Evolutionary conservation across 768 basidiomycete species (phyloP).

Genomic region (Suillus subalutaceus): DNA sequence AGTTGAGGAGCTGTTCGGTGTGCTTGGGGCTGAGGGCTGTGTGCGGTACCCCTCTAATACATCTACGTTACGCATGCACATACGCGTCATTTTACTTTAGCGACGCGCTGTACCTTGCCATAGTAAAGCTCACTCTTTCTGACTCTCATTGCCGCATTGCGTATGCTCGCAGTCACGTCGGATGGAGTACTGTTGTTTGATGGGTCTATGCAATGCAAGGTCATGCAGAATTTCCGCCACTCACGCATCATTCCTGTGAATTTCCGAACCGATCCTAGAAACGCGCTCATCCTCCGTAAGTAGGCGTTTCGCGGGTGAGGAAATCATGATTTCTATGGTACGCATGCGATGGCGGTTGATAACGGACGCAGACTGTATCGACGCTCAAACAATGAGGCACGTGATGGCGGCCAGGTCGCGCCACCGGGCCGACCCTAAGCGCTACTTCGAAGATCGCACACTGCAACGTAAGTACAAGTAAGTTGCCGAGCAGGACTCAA

Average conservation of each 20-base stretch:
- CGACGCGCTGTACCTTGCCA: slow-evolving; percentile 16
- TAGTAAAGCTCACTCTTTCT: slow-evolving; percentile 55
- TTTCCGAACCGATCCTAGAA: slow-evolving; percentile 25
- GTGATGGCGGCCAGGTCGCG: background rate
- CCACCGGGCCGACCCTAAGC: slow-evolving; percentile 1
- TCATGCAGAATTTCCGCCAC: slow-evolving; percentile 18
- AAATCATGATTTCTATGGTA: slow-evolving; percentile 15
- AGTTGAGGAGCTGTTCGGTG: slow-evolving; percentile 24
- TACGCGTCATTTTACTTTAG: slow-evolving; percentile 33
- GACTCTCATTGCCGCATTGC: slow-evolving; percentile 58
- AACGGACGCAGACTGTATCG: background rate
- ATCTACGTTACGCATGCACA: slow-evolving; percentile 40
- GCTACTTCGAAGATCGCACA: background rate
- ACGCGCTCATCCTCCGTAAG: slow-evolving; percentile 36
- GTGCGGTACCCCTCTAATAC: slow-evolving; percentile 66
- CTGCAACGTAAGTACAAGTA: background rate
- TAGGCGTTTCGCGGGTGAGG: slow-evolving; percentile 37
- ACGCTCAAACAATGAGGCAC: slow-evolving; percentile 2
- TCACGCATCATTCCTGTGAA: slow-evolving; percentile 28
- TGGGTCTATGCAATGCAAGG: slow-evolving; percentile 16
- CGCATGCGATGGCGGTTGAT: background rate
- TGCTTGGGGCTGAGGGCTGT: slow-evolving; percentile 34
- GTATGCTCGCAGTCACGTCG: slow-evolving; percentile 57
- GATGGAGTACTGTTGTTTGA: slow-evolving; percentile 40
- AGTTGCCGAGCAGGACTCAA: background rate